Percentiles rank a stretch among this genome's conserved stretches.
These are phyloP conservation scores for Thelonectria rubi DNA, from an alignment of 2,329 filamentous ascomycete species.

Conservation along the genomic window DNA sequence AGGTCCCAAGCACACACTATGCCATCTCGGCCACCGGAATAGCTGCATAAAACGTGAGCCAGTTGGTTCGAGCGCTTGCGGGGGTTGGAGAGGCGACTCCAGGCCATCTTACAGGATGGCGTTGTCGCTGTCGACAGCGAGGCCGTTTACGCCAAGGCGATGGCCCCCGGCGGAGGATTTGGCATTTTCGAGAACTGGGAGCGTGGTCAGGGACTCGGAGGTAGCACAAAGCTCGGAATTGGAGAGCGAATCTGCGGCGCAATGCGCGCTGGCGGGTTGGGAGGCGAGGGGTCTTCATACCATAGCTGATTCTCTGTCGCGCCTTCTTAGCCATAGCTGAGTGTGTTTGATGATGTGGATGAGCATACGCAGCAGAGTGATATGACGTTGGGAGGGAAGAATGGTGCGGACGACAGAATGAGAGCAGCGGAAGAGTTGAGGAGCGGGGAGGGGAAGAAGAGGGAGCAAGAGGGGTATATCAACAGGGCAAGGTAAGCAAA, in stretches of 20 bases:
- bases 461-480: not conserved
- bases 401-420: not conserved
- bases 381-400: slow-evolving; percentile 9
- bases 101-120: slow-evolving; percentile 78
- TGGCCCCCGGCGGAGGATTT: slow-evolving; percentile 77
- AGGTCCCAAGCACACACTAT: slow-evolving; percentile 97
- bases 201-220: slow-evolving; percentile 13
- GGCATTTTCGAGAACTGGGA: slow-evolving; percentile 66
- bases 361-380: slow-evolving; percentile 33
- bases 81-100: slow-evolving; percentile 12
- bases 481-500: slow-evolving; percentile 8
- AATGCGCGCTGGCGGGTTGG: not conserved
- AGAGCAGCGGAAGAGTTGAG: slow-evolving; percentile 22
- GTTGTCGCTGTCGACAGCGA: slow-evolving; percentile 84
- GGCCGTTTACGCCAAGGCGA: slow-evolving; percentile 91
- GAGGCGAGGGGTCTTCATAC: slow-evolving; percentile 52
- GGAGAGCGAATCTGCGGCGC: not conserved
- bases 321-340: slow-evolving; percentile 71
- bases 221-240: not conserved
- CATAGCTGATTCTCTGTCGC: slow-evolving; percentile 76
- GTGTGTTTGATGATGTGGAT: slow-evolving; percentile 27
- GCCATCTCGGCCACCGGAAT: slow-evolving; percentile 94
- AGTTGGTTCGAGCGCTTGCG: slow-evolving; percentile 27
- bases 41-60: slow-evolving; percentile 62
- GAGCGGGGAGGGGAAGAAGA: slow-evolving; percentile 23